Evolutionary conservation across 2,329 filamentous ascomycete species (phyloP), one percentile per base, ranked within the genome.

Genomic region (Colletotrichum eremochloae): DNA sequence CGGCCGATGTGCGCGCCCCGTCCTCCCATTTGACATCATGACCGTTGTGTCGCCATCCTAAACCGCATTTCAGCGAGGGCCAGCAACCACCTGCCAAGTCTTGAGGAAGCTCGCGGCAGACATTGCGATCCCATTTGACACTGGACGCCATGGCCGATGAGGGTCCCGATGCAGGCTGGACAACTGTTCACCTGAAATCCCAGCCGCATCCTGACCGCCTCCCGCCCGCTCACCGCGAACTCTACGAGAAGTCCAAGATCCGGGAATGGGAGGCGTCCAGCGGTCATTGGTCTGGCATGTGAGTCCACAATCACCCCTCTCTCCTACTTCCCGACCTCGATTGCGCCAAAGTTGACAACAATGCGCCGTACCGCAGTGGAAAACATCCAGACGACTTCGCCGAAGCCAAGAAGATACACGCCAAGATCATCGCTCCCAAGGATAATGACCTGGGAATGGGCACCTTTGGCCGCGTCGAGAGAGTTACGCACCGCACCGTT

Each of bases 391-490:
- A 77, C 44, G 76, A 78, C 65, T 75, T 75, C 50, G 58, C 73
- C 68, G 77, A 80, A 60, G 77, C 79, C 2, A 78, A 78, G 53
- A 77, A 78, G 70, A 61, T 80, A 3, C 79, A 80, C 56, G 33
- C 58, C 15, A 77, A 76, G 40, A 75, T 80, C 74, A 38, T 61
- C 5, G 64, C 64, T 15, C 76, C 76, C 58, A 70, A 73, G 46
- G 75, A 71, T 63, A 76, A 79, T 57, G 79, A 82, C n/a, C 78
- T 87, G 12, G 84, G 85, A n/a, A 76, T 75, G 56, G 85, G 84
- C 40, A 80, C 80, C 24, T 85, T 82, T 75, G 84, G 84, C 55
- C 76, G 81, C 46, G 86, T 87, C 36, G 82, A 86, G 71, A 82
- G 84, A 68, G 81, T 86, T 31, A 79, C 78, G 5, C 82, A 82